Evolutionary conservation across 768 basidiomycete species (phyloP), one percentile per base, ranked within the genome.

Genomic region (Phlebiopsis gigantea): DNA sequence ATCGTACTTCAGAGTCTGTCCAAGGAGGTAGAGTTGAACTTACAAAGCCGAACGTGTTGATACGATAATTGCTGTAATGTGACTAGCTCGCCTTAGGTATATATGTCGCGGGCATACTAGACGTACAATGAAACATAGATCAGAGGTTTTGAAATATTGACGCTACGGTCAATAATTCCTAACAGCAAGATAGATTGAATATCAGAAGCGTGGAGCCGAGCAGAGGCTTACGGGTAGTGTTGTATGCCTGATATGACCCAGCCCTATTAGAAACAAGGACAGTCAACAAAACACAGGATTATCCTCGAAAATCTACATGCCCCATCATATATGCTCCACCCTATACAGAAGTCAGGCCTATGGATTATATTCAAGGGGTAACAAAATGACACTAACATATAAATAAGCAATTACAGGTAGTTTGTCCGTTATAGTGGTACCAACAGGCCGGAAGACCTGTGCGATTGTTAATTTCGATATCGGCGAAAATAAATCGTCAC

Each of bases 1-100:
- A 21, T 31, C 44, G 8, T 28, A 6, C 8, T 39, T 39, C 34
- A 2, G 17, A 39, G 8, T 9, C 17, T 39, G 2, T 2, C n/a
- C 7, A 41, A 15, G 48, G 21, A 4, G 4, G 10, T 19, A 52
- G 9, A n/a, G 3, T 17, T 8, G 6, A 9, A 68, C 75, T 61
- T 46, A 80, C 79, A 55, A 83, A 84, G 49, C 81, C 81, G 58
- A 82, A 82, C 0, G 78, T 77, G 61, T 82, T 83, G 42, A 83
- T 52, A 4, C 81, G 79, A 55, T 83, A 83, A 62, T 82, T 82
- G 8, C 79, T 81, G 24, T n/a, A n/a, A n/a, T n/a, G n/a, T n/a
- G n/a, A n/a, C n/a, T n/a, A n/a, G n/a, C n/a, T n/a, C n/a, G n/a
- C n/a, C n/a, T n/a, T n/a, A n/a, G n/a, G 17, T 39, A 39, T 39